Percentiles rank a stretch among this genome's conserved stretches.
These are phyloP conservation scores for Candida sanyaensis DNA, from an alignment of 1,139 yeast species.

Conservation along the genomic window DNA sequence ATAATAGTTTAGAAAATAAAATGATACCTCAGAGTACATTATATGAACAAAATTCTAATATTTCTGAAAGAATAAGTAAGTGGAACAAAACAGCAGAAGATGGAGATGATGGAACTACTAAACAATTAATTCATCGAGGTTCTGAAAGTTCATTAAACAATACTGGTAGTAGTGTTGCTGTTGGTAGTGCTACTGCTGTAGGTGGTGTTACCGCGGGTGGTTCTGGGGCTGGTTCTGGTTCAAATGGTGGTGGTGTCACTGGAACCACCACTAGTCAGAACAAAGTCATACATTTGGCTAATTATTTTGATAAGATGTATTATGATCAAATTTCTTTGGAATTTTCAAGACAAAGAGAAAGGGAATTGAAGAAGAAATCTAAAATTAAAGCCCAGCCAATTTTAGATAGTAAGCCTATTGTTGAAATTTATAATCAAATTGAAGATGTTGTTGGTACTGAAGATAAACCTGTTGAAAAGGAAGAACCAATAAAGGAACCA, in stretches of 20 bases:
- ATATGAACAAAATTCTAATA: slow-evolving; percentile 15
- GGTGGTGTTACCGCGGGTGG: no score
- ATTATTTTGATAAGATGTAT: slow-evolving; percentile 72
- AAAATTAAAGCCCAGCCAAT: slow-evolving; percentile 77
- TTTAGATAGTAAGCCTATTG: slow-evolving; percentile 80
- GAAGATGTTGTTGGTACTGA: slow-evolving; percentile 72
- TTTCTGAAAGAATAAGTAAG: slow-evolving; percentile 16
- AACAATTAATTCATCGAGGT: slow-evolving; percentile 10
- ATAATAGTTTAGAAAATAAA: slow-evolving; percentile 13
- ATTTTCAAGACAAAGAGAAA: slow-evolving; percentile 83
- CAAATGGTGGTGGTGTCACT: no score
- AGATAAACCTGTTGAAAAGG: slow-evolving; percentile 17
- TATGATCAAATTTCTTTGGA: slow-evolving; percentile 82
- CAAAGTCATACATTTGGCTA: slow-evolving; percentile 64
- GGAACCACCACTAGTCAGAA: slow-evolving; percentile 14
- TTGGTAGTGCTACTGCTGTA: slow-evolving; percentile 13
- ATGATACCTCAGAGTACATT: slow-evolving; percentile 13
- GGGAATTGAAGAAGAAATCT: slow-evolving; percentile 63
- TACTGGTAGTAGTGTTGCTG: no score
- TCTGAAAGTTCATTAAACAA: slow-evolving; percentile 12
- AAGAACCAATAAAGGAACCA: slow-evolving; percentile 9
- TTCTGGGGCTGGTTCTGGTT: no score
- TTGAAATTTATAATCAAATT: slow-evolving; percentile 86
- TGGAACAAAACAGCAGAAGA: slow-evolving; percentile 16
- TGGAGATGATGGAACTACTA: background rate